These are phyloP conservation scores for Crithidia sp. DNA, from an alignment of 208 protist genomes.

Conservation along the genomic window DNA sequence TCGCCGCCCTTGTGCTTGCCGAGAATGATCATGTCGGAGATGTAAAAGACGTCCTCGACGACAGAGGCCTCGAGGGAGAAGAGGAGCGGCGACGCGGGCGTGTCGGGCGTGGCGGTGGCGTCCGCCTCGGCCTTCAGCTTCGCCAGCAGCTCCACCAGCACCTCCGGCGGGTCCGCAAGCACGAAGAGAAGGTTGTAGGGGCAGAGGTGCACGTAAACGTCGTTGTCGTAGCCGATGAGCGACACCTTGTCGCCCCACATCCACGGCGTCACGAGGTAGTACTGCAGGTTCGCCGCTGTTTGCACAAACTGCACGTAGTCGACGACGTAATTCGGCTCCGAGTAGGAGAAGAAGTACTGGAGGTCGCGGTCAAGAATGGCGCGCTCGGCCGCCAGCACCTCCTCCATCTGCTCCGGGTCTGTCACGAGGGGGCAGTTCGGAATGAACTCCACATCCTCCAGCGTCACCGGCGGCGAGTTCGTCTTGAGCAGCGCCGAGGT, in stretches of 20 bases:
- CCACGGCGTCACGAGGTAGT: slow-evolving; percentile 79
- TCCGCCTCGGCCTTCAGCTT: slow-evolving; percentile 35
- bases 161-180: slow-evolving; percentile 29
- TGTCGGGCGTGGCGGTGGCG: slow-evolving; percentile 7
- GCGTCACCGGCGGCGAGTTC: slow-evolving; percentile 35
- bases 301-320: slow-evolving; percentile 85
- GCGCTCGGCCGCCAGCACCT: slow-evolving; percentile 59
- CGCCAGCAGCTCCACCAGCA: slow-evolving; percentile 37
- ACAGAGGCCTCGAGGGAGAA: slow-evolving; percentile 85
- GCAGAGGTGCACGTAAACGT: slow-evolving; percentile 78
- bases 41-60: slow-evolving; percentile 68
- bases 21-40: slow-evolving; percentile 81
- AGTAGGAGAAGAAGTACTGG: slow-evolving; percentile 72
- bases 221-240: slow-evolving; percentile 66
- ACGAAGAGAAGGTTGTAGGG: slow-evolving; percentile 80
- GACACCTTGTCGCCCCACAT: slow-evolving; percentile 83
- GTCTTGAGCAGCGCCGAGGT: slow-evolving; percentile 38
- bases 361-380: slow-evolving; percentile 33
- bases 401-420: slow-evolving; percentile 53
- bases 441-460: slow-evolving; percentile 69
- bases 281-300: slow-evolving; percentile 55
- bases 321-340: slow-evolving; percentile 82
- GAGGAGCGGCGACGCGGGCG: slow-evolving; percentile 15
- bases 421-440: slow-evolving; percentile 58
- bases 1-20: slow-evolving; percentile 50